These are phyloP conservation scores for Paralagenidium karlingii DNA, from an alignment of 352 stramenopile genomes.

Conservation along the genomic window DNA sequence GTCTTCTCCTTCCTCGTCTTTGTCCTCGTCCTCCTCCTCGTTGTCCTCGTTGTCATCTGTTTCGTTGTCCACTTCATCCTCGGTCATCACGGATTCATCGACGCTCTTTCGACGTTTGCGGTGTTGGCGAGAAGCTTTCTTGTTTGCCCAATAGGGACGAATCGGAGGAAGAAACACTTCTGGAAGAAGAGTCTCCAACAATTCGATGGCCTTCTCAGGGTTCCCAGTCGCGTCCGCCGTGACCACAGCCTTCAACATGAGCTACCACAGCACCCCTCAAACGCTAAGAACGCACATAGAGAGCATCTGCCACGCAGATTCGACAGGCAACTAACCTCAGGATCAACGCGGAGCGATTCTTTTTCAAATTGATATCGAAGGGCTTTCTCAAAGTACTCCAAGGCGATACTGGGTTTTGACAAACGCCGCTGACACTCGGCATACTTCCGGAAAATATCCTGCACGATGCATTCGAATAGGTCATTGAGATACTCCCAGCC, in stretches of 20 bases:
- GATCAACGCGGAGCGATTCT: conserved; percentile 34
- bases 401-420: conserved; percentile 38
- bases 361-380: conserved; percentile 34
- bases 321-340: too few relatives aligned
- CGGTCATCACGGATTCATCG: conserved; percentile 8
- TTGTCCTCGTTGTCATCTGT: conserved; percentile 8
- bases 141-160: conserved; percentile 66
- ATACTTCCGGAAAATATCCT: conserved; percentile 76
- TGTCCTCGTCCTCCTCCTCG: conserved; percentile 46
- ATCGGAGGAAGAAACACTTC: conserved; percentile 63
- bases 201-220: conserved; percentile 32
- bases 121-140: background rate
- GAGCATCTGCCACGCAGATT: too few relatives aligned
- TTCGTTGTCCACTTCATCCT: conserved; percentile 14
- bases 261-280: too few relatives aligned
- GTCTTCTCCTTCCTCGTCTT: conserved; percentile 34
- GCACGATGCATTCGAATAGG: too few relatives aligned
- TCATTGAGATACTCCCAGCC: too few relatives aligned
- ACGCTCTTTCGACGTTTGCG: conserved; percentile 1
- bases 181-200: conserved; percentile 42
- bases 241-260: conserved; percentile 61
- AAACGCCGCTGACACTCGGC: conserved; percentile 62
- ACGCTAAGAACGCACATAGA: too few relatives aligned
- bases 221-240: conserved; percentile 34
- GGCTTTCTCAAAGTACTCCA: conserved; percentile 71